Base-by-base conservation (phyloP, 2,329 filamentous ascomycete species). In the Trichoderma brevicompactum region DNA sequence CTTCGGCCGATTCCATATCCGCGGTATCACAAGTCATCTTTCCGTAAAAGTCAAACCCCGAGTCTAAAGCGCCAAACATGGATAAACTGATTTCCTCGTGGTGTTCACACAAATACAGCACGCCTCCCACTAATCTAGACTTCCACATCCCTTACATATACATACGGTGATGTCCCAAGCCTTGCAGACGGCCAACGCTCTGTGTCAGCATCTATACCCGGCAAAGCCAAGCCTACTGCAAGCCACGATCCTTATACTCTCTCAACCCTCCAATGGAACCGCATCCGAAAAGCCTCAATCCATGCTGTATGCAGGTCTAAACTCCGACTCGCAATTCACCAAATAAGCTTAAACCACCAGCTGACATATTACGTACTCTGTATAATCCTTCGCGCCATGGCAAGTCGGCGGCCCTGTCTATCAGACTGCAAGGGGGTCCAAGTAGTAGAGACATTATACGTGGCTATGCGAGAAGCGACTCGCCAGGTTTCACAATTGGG, bases 311-410 rank as follows among this genome's bases (percentile, higher is more conserved):
- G 48, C 36, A 44, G 19, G 36, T 34, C 10, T 53, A 23, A 15
- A 10, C 8, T 15, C 17, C 19, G 48, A 7, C 17, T 48, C 15
- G 8, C 17, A 46, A 15, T n/a, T 23, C 34, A 36, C n/a, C 13
- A 44, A 44, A 43, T 52, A 62, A 62, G 58, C 58, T 62, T 62
- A 62, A 52, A 10, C 2, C 23, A 12, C 15, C 58, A 28, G 12
- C 5, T 23, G 38, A 44, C 38, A 44, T 43, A 52, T 62, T 62
- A 62, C 58, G 58, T 62, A 53, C 46, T 52, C 9, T 52, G 58
- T 62, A 9, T 5, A n/a, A 52, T 48, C 38, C 38, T 32, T 36
- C 38, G 19, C 38, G 17, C 13, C 38, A 23, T 9, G 36, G 7
- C 3, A 6, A 8, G 36, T 7, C 36, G 10, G n/a, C 13, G 9